phyloP scores from a whole-genome alignment of 495 filamentous ascomycete genomes.

The Durotheca rogersii region DNA sequence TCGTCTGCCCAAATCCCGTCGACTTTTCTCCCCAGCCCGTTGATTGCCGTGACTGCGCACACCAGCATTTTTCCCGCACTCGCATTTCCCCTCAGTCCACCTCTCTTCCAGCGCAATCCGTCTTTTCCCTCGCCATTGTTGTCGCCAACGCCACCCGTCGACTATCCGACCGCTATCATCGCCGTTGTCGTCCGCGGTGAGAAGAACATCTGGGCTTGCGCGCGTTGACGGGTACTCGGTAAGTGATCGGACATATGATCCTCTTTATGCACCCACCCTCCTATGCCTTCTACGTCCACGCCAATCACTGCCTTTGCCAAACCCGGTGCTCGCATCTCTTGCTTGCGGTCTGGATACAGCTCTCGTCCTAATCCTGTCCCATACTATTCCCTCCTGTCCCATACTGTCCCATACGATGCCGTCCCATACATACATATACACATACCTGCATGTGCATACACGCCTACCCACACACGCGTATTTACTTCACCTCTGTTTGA shows the following conservation, averaged over 20 bases:
- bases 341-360: too few species aligned
- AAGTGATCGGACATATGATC: neutral
- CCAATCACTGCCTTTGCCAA: neutral
- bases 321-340: neutral
- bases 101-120: constrained; percentile 11
- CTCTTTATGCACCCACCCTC: too few species aligned
- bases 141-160: constrained; percentile 2
- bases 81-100: constrained; percentile 1
- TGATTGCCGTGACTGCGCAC: constrained; percentile 13
- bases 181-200: neutral
- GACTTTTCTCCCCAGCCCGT: neutral
- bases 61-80: constrained; percentile 8
- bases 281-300: neutral
- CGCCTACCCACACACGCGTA: too few species aligned
- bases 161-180: too few species aligned
- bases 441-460: too few species aligned
- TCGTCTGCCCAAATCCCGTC: constrained; percentile 14
- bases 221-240: neutral
- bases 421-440: neutral
- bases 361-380: too few species aligned
- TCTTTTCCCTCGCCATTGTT: neutral
- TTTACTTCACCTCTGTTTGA: too few species aligned
- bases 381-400: too few species aligned
- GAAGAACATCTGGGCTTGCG: neutral
- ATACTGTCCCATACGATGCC: too few species aligned